Evolutionary conservation across 2,329 filamentous ascomycete genomes (phyloP).

Genomic region (Cladosporium austrohemisphaericum): DNA sequence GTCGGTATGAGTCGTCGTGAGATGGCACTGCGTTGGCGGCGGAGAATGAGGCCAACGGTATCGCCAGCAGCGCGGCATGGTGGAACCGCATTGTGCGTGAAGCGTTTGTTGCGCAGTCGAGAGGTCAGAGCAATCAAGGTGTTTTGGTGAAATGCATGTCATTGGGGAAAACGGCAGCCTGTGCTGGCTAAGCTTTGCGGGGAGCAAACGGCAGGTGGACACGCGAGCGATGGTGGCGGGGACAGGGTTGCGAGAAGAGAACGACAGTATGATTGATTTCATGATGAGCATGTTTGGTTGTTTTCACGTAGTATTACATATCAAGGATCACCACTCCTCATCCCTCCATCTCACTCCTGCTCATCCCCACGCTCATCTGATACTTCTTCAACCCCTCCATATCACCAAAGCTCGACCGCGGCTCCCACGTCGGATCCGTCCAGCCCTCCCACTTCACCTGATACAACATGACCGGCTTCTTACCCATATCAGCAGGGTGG

Average conservation of each 20-base stretch:
- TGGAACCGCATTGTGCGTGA: constrained; percentile 16
- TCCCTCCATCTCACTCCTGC: background rate
- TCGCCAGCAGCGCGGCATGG: constrained; percentile 16
- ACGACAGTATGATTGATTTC: no score
- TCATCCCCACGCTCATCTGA: constrained; percentile 19
- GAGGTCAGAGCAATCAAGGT: constrained; percentile 7
- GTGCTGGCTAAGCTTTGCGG: background rate
- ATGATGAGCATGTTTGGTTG: no score
- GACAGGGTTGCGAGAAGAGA: no score
- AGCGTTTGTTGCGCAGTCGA: background rate
- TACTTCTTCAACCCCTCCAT: constrained; percentile 27
- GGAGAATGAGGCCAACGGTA: constrained; percentile 15
- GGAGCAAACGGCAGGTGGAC: no score
- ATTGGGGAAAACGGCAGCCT: background rate
- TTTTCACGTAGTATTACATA: no score
- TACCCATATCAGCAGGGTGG: constrained; percentile 23
- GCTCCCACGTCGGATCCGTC: constrained; percentile 33
- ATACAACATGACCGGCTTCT: constrained; percentile 29
- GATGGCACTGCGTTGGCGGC: constrained; percentile 19
- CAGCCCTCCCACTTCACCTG: constrained; percentile 32
- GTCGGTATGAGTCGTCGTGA: constrained; percentile 14
- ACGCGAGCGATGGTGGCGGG: no score
- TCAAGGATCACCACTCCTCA: no score
- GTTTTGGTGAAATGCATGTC: constrained; percentile 1
- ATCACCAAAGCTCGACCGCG: constrained; percentile 30